Evolutionary conservation across 1,284 basidiomycete species (phyloP).

Genomic region (Apiotrichum brassicae): DNA sequence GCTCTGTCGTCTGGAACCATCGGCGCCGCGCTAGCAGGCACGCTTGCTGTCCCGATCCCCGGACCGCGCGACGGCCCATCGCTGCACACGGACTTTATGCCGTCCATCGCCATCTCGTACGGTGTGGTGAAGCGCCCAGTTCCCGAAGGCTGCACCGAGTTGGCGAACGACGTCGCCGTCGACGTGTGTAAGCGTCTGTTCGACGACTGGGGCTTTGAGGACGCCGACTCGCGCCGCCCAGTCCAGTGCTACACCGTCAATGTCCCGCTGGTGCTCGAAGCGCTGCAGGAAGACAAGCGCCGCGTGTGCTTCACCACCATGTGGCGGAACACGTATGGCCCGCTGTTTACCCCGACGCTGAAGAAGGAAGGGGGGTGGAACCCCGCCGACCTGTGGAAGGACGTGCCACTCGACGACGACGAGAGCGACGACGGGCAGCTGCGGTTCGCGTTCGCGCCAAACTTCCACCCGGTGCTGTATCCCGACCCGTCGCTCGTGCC

Average conservation of each 20-base stretch:
- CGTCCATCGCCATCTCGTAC: constrained; percentile 77
- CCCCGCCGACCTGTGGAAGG: constrained; percentile 5
- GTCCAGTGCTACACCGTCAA: constrained; percentile 45
- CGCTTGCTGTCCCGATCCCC: constrained; percentile 71
- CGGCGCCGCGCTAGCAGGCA: constrained; percentile 81
- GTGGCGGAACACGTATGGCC: constrained; percentile 45
- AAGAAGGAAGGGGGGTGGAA: constrained; percentile 5
- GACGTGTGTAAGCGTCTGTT: constrained; percentile 67
- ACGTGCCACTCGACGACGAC: not conserved
- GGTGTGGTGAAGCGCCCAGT: constrained; percentile 70
- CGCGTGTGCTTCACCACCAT: constrained; percentile 44
- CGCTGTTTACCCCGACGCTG: constrained; percentile 37
- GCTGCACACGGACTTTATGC: constrained; percentile 33
- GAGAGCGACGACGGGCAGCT: constrained; percentile 42
- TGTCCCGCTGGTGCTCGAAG: constrained; percentile 40
- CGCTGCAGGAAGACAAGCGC: constrained; percentile 25
- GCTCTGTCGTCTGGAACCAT: constrained; percentile 82
- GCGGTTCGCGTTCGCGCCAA: constrained; percentile 73
- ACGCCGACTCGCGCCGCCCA: constrained; percentile 32
- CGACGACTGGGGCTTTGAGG: constrained; percentile 67
- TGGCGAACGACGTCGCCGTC: constrained; percentile 62
- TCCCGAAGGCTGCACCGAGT: constrained; percentile 55
- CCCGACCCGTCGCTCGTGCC: constrained; percentile 58
- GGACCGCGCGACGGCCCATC: constrained; percentile 55
- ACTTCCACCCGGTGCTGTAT: constrained; percentile 62